Evolutionary conservation across 768 basidiomycete genomes (phyloP), one percentile per base, ranked within the genome.

Genomic region (Agaricus blazei): DNA sequence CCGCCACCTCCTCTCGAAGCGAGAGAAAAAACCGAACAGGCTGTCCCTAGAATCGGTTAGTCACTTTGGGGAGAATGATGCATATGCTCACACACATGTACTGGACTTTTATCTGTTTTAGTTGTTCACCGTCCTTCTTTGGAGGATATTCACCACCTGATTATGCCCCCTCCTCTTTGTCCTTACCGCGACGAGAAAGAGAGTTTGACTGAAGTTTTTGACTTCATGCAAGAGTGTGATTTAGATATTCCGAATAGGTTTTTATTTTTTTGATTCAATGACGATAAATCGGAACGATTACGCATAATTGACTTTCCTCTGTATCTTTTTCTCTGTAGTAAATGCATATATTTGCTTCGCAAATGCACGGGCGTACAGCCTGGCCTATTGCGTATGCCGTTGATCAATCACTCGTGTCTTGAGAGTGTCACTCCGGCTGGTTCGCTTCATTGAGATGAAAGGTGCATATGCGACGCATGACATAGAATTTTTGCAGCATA

Each of bases 401-500:
- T 19, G 19, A 19, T 19, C 19, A 19, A 19, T 19, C 19, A 19
- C 19, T 19, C 19, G 19, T 41, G 12, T 34, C n/a, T 47, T n/a
- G 34, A 34, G 43, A 46, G 40, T 8, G 34, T 34, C 34, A 34
- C 34, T 34, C 34, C 34, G 34, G 34, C 34, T 34, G 11, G 34
- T 34, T 34, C 19, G 19, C 19, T 19, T 19, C 19, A 19, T 19
- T 19, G 19, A 11, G 8, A 11, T 29, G 44, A 23, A 24, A 49
- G 27, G 40, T 43, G 47, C 45, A 56, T 59, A 69, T 72, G 56
- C 61, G 58, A 63, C 31, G 47, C 24, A 45, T 62, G 58, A 52
- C 60, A 63, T 54, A 61, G 54, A 65, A 70, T 62, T 69, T 59
- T 46, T 51, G 52, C 47, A 57, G 62, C 59, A 59, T 27, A 48